These are phyloP conservation scores for Cladophialophora bantiana DNA, from an alignment of 2,329 filamentous ascomycete species.

Conservation along the genomic window DNA sequence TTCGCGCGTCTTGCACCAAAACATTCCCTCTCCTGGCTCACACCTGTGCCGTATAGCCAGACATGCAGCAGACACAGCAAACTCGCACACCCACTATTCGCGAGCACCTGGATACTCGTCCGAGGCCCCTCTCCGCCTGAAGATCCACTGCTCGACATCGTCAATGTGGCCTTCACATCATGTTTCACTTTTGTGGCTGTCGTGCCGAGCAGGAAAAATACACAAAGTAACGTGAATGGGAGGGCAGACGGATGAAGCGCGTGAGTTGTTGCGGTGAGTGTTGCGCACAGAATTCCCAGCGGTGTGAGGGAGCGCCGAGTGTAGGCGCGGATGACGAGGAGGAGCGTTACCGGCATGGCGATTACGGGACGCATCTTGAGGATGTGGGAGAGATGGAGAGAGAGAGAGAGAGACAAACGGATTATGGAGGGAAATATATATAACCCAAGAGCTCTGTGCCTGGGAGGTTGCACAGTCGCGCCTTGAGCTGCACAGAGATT, in stretches of 20 bases:
- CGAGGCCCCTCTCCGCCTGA: constrained; percentile 79
- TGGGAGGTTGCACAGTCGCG: not conserved
- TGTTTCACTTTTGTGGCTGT: constrained; percentile 89
- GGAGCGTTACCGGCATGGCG: constrained; percentile 57
- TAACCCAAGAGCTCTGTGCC: not conserved
- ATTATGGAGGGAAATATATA: not conserved
- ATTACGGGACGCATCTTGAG: constrained; percentile 52
- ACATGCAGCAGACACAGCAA: constrained; percentile 58
- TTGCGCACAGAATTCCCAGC: constrained; percentile 73
- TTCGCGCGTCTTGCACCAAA: constrained; percentile 19
- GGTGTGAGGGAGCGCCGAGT: constrained; percentile 80
- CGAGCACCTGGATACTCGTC: constrained; percentile 86
- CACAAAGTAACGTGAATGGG: constrained; percentile 81
- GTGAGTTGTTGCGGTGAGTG: constrained; percentile 77
- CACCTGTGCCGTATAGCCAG: constrained; percentile 25
- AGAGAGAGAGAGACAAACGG: not conserved
- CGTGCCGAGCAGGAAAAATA: constrained; percentile 88
- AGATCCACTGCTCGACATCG: constrained; percentile 74
- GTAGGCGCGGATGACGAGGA: constrained; percentile 71
- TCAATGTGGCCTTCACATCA: constrained; percentile 80
- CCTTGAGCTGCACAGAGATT: constrained; percentile 20
- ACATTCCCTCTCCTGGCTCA: not conserved
- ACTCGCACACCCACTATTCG: constrained; percentile 83
- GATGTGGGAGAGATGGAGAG: not conserved
- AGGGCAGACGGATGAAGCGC: constrained; percentile 91